Conservation (phyloP, 345 rosid species). For the Pelargonium nanum region DNA sequence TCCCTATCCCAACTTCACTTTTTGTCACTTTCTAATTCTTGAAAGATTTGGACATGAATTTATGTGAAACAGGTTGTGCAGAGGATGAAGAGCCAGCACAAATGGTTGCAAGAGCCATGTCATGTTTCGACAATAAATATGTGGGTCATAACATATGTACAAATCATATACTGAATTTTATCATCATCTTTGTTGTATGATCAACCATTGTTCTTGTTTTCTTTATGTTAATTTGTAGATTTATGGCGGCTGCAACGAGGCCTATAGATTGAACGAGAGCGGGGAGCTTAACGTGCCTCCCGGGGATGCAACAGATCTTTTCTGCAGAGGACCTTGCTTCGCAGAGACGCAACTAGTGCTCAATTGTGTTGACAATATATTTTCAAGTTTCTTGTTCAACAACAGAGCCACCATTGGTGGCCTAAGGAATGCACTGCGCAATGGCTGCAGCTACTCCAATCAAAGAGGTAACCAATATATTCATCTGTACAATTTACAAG, state of each 20-base stretch:
- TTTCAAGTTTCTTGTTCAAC: slow-evolving; percentile 36
- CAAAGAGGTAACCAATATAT: slow-evolving; percentile 26
- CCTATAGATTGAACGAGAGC: slow-evolving; percentile 31
- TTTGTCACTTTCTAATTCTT: background rate
- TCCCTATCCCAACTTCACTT: background rate
- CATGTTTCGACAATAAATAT: slow-evolving; percentile 34
- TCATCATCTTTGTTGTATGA: too few species aligned
- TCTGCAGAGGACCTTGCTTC: slow-evolving; percentile 48
- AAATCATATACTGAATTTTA: too few species aligned
- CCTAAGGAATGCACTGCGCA: slow-evolving; percentile 22
- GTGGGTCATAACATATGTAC: slow-evolving; percentile 15
- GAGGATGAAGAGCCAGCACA: slow-evolving; percentile 18
- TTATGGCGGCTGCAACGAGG: slow-evolving; percentile 35
- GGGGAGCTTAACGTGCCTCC: slow-evolving; percentile 41
- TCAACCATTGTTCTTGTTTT: background rate
- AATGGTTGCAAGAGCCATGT: slow-evolving; percentile 25
- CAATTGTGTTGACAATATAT: slow-evolving; percentile 29
- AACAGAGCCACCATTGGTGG: slow-evolving; percentile 36
- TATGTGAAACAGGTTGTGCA: slow-evolving; percentile 17
- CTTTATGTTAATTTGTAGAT: slow-evolving; percentile 25
- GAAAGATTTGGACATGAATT: background rate
- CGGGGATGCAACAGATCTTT: slow-evolving; percentile 31
- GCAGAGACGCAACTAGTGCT: slow-evolving; percentile 42
- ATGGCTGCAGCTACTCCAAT: slow-evolving; percentile 42
- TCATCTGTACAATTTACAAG: too few species aligned